Conservation (phyloP, 208 protist genomes). For the Novymonas esmeraldas region DNA sequence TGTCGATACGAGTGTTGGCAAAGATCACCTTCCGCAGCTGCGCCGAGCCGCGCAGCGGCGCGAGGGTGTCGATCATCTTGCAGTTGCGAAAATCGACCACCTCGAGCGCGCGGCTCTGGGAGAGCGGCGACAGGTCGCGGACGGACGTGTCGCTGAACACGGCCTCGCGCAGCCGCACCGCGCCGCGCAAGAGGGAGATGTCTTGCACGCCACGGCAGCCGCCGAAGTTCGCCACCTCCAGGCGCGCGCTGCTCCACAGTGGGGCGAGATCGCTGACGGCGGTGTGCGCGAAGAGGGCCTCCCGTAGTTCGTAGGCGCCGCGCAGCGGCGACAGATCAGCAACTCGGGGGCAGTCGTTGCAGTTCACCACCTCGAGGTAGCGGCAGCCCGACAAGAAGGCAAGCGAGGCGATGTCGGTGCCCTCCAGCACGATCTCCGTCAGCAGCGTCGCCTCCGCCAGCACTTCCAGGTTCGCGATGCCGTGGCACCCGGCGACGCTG, state of each 20-base stretch:
- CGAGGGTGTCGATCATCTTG: background rate
- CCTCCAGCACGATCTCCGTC: no score
- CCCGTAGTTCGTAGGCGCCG: background rate
- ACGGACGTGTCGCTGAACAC: slow-evolving; percentile 9
- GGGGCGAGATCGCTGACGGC: background rate
- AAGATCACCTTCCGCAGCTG: slow-evolving; percentile 12
- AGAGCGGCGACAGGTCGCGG: slow-evolving; percentile 8
- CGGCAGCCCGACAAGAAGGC: slow-evolving; percentile 8
- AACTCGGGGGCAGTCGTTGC: background rate
- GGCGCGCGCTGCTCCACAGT: background rate
- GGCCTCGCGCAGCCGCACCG: slow-evolving; percentile 1
- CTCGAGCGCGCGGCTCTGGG: slow-evolving; percentile 1
- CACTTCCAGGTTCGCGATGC: no score
- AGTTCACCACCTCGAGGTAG: slow-evolving; percentile 14
- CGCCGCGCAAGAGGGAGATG: slow-evolving; percentile 2
- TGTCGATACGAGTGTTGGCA: slow-evolving; percentile 3
- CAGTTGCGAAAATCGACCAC: slow-evolving; percentile 15
- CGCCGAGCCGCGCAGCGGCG: background rate
- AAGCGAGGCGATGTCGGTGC: no score
- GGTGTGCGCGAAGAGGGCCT: background rate
- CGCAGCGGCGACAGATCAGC: background rate
- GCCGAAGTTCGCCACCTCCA: background rate
- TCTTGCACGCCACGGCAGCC: slow-evolving; percentile 4
- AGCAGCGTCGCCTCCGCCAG: no score
- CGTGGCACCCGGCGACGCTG: no score